phyloP scores from a whole-genome alignment of 140 eudicot species.

The Cichorium intybus region DNA sequence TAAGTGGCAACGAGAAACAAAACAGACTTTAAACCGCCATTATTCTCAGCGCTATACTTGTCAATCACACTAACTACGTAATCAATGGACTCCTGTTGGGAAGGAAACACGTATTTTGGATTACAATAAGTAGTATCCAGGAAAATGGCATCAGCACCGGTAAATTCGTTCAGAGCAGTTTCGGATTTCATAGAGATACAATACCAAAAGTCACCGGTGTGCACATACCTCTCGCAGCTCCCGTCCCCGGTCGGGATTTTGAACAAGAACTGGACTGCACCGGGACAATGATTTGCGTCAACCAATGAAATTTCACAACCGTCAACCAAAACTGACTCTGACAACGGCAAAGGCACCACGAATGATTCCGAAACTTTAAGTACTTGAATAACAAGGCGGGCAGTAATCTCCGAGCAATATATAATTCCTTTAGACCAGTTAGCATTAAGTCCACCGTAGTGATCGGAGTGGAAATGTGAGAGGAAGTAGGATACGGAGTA shows the following conservation, averaged over 20 bases:
- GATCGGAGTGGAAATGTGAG: conserved; percentile 98
- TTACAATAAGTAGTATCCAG: conserved; percentile 91
- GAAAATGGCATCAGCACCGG: conserved; percentile 82
- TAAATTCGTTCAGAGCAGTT: conserved; percentile 39
- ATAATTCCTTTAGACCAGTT: conserved; percentile 76
- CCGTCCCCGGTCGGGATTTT: conserved; percentile 38
- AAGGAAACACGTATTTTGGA: conserved; percentile 83
- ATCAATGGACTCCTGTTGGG: conserved; percentile 81
- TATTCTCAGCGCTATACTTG: conserved; percentile 43
- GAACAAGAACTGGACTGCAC: conserved; percentile 88
- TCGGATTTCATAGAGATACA: conserved; percentile 45
- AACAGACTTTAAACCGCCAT: conserved; percentile 41
- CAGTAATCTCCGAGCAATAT: conserved; percentile 60
- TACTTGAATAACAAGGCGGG: conserved; percentile 48
- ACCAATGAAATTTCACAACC: conserved; percentile 56
- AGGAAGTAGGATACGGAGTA: conserved; percentile 80
- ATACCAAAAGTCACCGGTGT: conserved; percentile 91
- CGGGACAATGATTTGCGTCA: conserved; percentile 97
- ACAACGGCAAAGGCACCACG: conserved; percentile 47
- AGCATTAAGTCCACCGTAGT: conserved; percentile 70
- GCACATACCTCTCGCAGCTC: conserved; percentile 64
- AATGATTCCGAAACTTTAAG: conserved; percentile 43
- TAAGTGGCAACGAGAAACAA: conserved; percentile 95
- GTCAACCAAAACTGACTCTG: conserved; percentile 43
- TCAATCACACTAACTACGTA: conserved; percentile 68